phyloP scores from a whole-genome alignment of 2,329 filamentous ascomycete genomes.

The Bipolaris victoriae region DNA sequence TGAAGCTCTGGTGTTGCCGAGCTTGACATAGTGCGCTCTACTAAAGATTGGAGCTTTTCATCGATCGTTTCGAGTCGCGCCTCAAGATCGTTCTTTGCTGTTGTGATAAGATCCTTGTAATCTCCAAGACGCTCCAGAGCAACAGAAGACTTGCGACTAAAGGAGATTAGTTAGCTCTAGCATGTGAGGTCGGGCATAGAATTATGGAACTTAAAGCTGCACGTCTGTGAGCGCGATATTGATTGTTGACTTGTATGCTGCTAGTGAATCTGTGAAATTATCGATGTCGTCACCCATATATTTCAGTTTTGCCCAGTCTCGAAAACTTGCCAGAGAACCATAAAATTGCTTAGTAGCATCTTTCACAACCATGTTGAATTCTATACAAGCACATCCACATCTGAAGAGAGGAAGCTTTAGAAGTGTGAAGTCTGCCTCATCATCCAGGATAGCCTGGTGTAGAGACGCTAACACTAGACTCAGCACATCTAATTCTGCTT shows the following conservation, averaged over 20 bases:
- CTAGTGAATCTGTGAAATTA: constrained; percentile 50
- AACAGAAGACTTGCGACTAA: constrained; percentile 22
- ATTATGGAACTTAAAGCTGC: constrained; percentile 47
- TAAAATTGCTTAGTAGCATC: constrained; percentile 4
- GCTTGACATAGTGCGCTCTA: constrained; percentile 1
- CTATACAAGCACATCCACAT: neutral
- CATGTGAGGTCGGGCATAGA: neutral
- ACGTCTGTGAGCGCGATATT: constrained; percentile 50
- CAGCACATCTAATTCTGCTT: neutral
- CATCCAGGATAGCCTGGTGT: neutral
- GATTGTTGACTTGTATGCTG: constrained; percentile 47
- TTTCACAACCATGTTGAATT: neutral
- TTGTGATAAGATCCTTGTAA: constrained; percentile 21
- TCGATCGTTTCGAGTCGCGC: constrained; percentile 20
- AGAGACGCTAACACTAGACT: neutral
- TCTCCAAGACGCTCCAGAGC: constrained; percentile 13
- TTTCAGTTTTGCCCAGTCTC: constrained; percentile 54
- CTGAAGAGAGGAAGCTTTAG: neutral
- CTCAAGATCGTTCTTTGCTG: constrained; percentile 19
- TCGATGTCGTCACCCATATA: constrained; percentile 56
- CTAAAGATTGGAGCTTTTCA: constrained; percentile 17
- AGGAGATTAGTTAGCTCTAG: neutral
- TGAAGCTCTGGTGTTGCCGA: neutral
- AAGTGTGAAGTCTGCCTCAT: neutral
- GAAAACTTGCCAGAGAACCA: constrained; percentile 48